Base-by-base conservation (phyloP, 441 rosid species). In the Mallotus japonicus region DNA sequence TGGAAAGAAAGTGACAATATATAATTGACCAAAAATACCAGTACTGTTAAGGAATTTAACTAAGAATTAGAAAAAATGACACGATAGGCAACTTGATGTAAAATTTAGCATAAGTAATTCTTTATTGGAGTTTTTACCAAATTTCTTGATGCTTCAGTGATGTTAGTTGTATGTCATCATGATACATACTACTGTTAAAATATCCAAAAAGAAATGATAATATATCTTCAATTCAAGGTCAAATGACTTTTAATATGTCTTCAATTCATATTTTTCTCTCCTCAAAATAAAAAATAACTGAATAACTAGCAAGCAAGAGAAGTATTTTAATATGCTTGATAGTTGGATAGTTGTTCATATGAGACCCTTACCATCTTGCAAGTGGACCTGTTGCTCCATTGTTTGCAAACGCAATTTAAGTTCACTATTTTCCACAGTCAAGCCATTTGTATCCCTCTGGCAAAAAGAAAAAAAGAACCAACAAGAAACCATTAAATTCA, bases 401-500 rank as follows among this genome's bases (percentile, higher is more conserved):
- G 98, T 88, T 81, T 93, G 98, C 87, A 95, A 80, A 0, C 95
- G 96, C 87, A 95, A 81, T 78, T 93, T 95, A 85, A 95, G 77
- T 83, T 95, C 99, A 77, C 85, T 90, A 80, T 93, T 95, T 81
- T 95, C 98, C 79, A 89, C 84, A 42, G 91, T 89, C 79, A 95
- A 83, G 70, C 97, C 94, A 89, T 86, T 93, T 59, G 97, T 91
- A 83, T 95, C 99, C 83, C 99, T 93, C 99, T 95, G 90, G 64
- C 65, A 1, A 37, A 37, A 37, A 4, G 5, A 37, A 82, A 69
- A 60, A 67, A 56, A 71, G 24, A 75, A 51, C 13, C 69, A 60
- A 53, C 72, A 42, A 66, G 55, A 65, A 70, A 62, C 13, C 20
- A 32, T 20, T 40, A 72, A n/a, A 81, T 44, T 17, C 12, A 69